These are phyloP conservation scores for Fusarium sp. DNA, from an alignment of 2,329 filamentous ascomycete genomes.

Conservation along the genomic window DNA sequence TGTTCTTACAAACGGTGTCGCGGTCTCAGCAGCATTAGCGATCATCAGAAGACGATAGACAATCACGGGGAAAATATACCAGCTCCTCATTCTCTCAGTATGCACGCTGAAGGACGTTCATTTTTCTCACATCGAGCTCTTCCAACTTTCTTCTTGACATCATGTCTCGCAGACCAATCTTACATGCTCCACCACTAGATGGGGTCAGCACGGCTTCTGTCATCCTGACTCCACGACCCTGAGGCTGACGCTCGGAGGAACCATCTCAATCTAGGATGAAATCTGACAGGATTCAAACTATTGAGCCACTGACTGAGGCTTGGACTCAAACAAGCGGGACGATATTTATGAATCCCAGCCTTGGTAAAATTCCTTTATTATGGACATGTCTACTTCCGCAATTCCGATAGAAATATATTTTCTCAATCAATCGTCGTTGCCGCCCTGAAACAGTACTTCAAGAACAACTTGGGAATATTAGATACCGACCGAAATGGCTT, in stretches of 20 bases:
- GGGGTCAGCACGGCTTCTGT: not conserved
- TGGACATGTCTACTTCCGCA: not conserved
- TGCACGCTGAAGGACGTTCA: accelerated
- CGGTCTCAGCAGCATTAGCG: too few relatives aligned
- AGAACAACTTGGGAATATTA: too few relatives aligned
- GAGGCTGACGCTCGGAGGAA: not conserved
- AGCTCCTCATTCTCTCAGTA: accelerated
- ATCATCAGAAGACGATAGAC: not conserved
- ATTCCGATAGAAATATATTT: too few relatives aligned
- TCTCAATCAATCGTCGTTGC: too few relatives aligned
- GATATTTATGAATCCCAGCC: not conserved
- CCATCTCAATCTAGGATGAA: not conserved
- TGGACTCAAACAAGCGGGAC: not conserved
- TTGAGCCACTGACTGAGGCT: not conserved
- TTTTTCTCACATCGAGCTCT: too few relatives aligned
- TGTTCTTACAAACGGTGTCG: not conserved
- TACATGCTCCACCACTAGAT: not conserved
- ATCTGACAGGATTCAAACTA: slow-evolving; percentile 1
- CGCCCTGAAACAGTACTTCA: too few relatives aligned
- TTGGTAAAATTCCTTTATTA: not conserved
- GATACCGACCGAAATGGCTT: not conserved
- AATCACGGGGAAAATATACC: accelerated
- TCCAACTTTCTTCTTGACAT: too few relatives aligned
- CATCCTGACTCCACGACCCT: not conserved
- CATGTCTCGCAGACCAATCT: not conserved